Base-by-base conservation (phyloP, 129 eudicot genomes). In the Chrysanthemum seticuspe region DNA sequence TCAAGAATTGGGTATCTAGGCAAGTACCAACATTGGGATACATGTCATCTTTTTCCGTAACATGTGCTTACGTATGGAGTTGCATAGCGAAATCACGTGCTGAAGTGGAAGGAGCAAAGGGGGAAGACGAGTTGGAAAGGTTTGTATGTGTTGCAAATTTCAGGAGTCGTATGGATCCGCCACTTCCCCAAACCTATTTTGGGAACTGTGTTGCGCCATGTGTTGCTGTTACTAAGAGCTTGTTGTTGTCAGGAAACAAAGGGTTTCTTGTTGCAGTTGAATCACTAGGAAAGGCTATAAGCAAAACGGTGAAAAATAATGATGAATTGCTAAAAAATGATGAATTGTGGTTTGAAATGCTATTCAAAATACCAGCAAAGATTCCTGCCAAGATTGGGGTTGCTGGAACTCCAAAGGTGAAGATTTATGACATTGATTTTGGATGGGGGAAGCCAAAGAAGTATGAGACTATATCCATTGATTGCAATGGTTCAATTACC, bases 381-480 rank as follows among this genome's bases (percentile, higher is more conserved):
- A 56, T 75, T 49, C 47, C 44, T 3, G 65, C 70, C 0, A 54
- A 69, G 29, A 31, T 76, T 18, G 75, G 78, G 4, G 78, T 86
- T 13, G 81, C 88, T 8, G 88, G 91, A 13, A 72, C 91, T 15
- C 78, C 86, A 8, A 78, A 65, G 54, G 53, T 80, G 57, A 69
- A 75, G 57, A 25, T 70, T 9, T 86, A 86, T 27, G 79, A 70
- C 12, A 27, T 73, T 2, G 91, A 86, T 76, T 86, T 83, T 48
- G 91, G 88, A 21, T 81, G 82, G 84, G 84, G 88, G 36, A 83
- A 31, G 70, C 80, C 85, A 7, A 70, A 36, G 40, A 84, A 84
- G 19, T 76, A 64, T 14, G 88, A 84, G 64, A 59, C 71, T 40
- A 13, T 83, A 60, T 78, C 88, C 5, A 78, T 78, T 18, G 91